Evolutionary conservation across 2,329 filamentous ascomycete species (phyloP).

Genomic region (Hypoxylon sp.): DNA sequence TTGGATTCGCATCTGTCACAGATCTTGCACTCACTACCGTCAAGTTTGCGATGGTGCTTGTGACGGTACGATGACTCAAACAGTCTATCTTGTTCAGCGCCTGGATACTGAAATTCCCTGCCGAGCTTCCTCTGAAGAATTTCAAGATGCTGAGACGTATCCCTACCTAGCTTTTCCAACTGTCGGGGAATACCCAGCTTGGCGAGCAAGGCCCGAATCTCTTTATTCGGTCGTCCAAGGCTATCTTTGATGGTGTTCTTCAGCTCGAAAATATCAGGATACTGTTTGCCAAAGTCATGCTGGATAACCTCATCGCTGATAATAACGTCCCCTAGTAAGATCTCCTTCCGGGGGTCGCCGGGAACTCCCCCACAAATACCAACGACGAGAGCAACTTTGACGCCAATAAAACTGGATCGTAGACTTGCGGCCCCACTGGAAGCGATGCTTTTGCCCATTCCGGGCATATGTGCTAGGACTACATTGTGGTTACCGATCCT

Average conservation of each 20-base stretch:
- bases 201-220: not conserved
- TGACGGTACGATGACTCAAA: constrained; percentile 2
- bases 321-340: constrained; percentile 9
- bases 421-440: not conserved
- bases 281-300: constrained; percentile 6
- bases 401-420: constrained; percentile 1
- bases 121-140: not conserved
- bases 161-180: not conserved
- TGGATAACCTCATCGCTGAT: constrained; percentile 12
- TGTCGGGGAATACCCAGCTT: constrained; percentile 5
- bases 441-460: constrained; percentile 6
- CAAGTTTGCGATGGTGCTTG: not conserved
- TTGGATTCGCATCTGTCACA: constrained; percentile 11
- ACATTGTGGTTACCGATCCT: constrained; percentile 13
- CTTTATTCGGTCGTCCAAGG: constrained; percentile 3
- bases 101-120: not conserved
- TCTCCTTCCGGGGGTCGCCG: not conserved
- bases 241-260: constrained; percentile 3
- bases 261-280: not conserved
- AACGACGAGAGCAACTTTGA: constrained; percentile 7
- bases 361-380: constrained; percentile 8
- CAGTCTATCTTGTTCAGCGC: not conserved
- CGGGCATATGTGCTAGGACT: constrained; percentile 8
- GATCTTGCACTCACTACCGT: not conserved
- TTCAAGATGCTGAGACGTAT: not conserved